Evolutionary conservation across 179 eudicot genomes (phyloP).

Genomic region (Heliamphora pulchella): DNA sequence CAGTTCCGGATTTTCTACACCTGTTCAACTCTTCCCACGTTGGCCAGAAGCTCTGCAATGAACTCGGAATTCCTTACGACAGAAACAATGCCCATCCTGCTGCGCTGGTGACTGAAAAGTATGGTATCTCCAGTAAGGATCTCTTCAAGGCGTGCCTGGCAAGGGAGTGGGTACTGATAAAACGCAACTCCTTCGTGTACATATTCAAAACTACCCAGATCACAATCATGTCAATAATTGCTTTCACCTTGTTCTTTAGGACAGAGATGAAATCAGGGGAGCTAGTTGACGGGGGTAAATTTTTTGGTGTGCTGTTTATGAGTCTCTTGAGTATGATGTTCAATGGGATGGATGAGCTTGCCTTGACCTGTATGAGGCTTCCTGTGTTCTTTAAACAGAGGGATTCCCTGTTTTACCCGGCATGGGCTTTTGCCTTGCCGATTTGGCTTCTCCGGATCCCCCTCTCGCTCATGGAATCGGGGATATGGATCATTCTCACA

Average conservation of each 20-base stretch:
- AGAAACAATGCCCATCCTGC: constrained; percentile 39
- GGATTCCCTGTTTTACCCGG: constrained; percentile 56
- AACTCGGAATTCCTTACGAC: constrained; percentile 46
- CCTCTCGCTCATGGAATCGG: constrained; percentile 55
- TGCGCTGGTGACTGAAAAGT: constrained; percentile 28
- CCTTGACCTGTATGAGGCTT: constrained; percentile 50
- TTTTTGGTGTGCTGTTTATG: constrained; percentile 64
- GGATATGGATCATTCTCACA: constrained; percentile 54
- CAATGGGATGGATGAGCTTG: constrained; percentile 72
- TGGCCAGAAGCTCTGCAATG: constrained; percentile 32
- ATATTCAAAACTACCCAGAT: constrained; percentile 67
- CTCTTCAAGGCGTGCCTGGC: constrained; percentile 59
- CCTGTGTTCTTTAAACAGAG: constrained; percentile 76
- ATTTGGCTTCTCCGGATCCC: constrained; percentile 69
- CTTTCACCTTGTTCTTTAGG: constrained; percentile 58
- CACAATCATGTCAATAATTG: constrained; percentile 49
- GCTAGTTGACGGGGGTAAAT: constrained; percentile 44
- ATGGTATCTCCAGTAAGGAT: constrained; percentile 57
- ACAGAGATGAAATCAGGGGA: constrained; percentile 53
- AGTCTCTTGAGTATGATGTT: constrained; percentile 64
- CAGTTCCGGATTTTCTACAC: constrained; percentile 43
- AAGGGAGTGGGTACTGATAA: constrained; percentile 71
- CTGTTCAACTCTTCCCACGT: constrained; percentile 38
- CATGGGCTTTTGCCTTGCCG: constrained; percentile 78
- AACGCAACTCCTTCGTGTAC: constrained; percentile 49